phyloP scores from a whole-genome alignment of 441 rosid species.

The Eutrema salsugineum region DNA sequence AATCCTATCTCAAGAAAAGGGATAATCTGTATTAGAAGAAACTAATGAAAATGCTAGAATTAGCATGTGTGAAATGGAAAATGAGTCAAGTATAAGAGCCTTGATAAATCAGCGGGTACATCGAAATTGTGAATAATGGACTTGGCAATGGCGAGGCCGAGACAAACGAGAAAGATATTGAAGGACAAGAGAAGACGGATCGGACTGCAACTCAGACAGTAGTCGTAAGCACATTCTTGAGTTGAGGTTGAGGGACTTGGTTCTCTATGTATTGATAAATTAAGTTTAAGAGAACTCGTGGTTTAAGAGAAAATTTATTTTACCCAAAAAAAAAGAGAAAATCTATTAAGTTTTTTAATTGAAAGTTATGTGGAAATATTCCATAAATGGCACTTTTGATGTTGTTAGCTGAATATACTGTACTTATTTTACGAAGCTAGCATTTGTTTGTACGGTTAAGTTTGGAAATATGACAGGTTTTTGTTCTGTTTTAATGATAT shows the following conservation, averaged over 20 bases:
- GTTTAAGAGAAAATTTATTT: too few relatives aligned
- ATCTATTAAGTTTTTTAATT: too few relatives aligned
- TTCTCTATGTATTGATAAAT: constrained; percentile 20
- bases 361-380: too few relatives aligned
- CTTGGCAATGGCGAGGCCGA: constrained; percentile 21
- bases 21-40: background rate
- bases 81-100: constrained; percentile 18
- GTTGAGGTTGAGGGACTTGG: background rate
- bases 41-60: background rate
- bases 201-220: constrained; percentile 21
- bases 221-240: constrained; percentile 24
- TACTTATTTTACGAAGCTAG: too few relatives aligned
- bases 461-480: too few relatives aligned
- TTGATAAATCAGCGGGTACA: background rate
- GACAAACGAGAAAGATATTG: constrained; percentile 8
- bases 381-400: too few relatives aligned
- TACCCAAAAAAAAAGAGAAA: too few relatives aligned
- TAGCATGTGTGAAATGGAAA: background rate
- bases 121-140: background rate
- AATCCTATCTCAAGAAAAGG: too few relatives aligned
- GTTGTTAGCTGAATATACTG: too few relatives aligned
- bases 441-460: too few relatives aligned
- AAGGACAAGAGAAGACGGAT: constrained; percentile 18
- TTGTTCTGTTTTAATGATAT: background rate
- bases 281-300: too few relatives aligned